Conservation (phyloP, 2,329 filamentous ascomycete genomes). For the Anthostomella pinea region DNA sequence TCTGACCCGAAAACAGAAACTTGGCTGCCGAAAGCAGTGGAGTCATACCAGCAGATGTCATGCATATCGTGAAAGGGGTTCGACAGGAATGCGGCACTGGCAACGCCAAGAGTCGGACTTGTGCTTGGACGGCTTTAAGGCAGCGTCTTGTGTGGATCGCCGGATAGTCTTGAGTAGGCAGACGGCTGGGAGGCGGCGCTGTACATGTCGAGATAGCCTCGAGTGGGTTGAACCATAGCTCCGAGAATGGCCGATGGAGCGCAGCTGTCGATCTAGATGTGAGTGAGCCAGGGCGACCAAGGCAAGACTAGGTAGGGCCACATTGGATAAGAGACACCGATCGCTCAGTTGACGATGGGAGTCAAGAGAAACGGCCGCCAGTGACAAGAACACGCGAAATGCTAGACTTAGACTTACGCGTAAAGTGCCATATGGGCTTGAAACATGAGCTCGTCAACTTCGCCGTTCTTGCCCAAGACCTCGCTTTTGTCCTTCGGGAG, state of each 20-base stretch:
- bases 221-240: constrained; percentile 10
- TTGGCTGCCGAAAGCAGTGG: constrained; percentile 13
- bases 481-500: constrained; percentile 15
- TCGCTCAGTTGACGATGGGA: too few relatives aligned
- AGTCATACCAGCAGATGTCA: constrained; percentile 15
- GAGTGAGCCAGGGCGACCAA: too few relatives aligned
- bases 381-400: too few relatives aligned
- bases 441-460: constrained; percentile 21
- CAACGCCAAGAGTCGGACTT: constrained; percentile 14
- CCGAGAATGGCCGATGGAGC: constrained; percentile 16
- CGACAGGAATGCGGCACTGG: constrained; percentile 12
- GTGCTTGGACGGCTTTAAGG: constrained; percentile 16
- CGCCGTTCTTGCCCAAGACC: constrained; percentile 12
- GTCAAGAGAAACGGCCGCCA: too few relatives aligned
- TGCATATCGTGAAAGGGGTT: constrained; percentile 18
- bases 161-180: constrained; percentile 8
- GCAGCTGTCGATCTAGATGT: constrained; percentile 11
- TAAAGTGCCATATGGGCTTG: constrained; percentile 20
- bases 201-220: constrained; percentile 16
- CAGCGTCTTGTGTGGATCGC: constrained; percentile 15
- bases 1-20: constrained; percentile 11
- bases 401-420: constrained; percentile 19
- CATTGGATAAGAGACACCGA: too few relatives aligned
- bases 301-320: too few relatives aligned
- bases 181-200: constrained; percentile 9